Evolutionary conservation across 2,329 filamentous ascomycete genomes (phyloP), one percentile per base, ranked within the genome.

Genomic region (Alternaria arborescens): DNA sequence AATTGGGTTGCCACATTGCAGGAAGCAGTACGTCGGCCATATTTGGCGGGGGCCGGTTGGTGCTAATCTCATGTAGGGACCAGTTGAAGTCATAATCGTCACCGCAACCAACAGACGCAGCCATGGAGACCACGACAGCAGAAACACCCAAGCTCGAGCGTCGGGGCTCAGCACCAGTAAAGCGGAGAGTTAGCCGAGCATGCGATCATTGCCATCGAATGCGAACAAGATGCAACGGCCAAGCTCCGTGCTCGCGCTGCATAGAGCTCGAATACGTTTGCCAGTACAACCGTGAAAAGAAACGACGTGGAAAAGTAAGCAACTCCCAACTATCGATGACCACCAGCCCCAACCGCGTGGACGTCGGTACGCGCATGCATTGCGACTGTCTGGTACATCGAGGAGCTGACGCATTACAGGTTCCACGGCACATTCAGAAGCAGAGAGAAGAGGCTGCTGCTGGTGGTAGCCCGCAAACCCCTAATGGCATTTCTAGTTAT

Each of bases 121-220:
- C 58, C 20, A 77, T 77, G 74, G 75, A 77, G 51, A 46, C 68
- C 38, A 59, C 66, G 38, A 60, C 69, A n/a, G 58, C 64, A 34
- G 72, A 76, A 8, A 58, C 69, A 42, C 55, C 61, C 40, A 77
- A 74, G 58, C 66, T 71, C n/a, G 74, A 78, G 55, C 75, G 75
- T 16, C 72, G 70, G 62, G 65, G 63, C 55, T 75, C 88, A 14
- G 89, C 87, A 1, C 88, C 91, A 28, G 90, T 97, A 56, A 87
- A 94, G 71, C 88, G 93, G 66, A 88, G 94, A 75, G 97, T 97
- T 74, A 97, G 92, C 80, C 87, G 94, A 71, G 94, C 94, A 16
- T 97, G 94, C 81, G 94, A 97, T 79, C 94, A 97, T 79, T 97
- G 94, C 81, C 97, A 97, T 78, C 94, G 97, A 78, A 85, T 97